Evolutionary conservation across 2,329 filamentous ascomycete species (phyloP).

Genomic region (Talaromyces funiculosus): DNA sequence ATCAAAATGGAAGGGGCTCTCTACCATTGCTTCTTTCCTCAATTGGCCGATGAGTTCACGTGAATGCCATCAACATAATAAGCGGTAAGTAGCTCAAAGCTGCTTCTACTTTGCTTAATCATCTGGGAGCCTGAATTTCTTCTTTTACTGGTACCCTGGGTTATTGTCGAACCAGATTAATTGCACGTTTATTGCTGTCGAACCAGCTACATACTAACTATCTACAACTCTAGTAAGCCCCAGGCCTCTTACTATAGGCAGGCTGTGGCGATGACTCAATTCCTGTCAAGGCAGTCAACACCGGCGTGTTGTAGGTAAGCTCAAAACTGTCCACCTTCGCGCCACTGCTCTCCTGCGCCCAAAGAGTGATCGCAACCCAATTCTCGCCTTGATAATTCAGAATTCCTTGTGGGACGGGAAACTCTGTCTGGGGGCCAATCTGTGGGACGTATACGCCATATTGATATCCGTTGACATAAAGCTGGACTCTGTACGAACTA

Average conservation of each 20-base stretch:
- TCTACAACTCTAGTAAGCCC: conserved; percentile 44
- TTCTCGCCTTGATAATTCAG: conserved; percentile 66
- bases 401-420: conserved; percentile 68
- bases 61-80: neutral
- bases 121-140: too few species aligned
- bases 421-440: conserved; percentile 67
- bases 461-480: conserved; percentile 73
- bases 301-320: conserved; percentile 45
- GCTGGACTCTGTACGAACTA: conserved; percentile 54
- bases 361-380: conserved; percentile 62
- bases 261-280: conserved; percentile 45
- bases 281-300: conserved; percentile 46
- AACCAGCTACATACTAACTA: neutral
- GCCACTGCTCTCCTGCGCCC: conserved; percentile 56
- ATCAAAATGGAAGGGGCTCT: neutral
- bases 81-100: neutral
- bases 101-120: neutral
- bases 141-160: neutral
- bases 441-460: conserved; percentile 64
- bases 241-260: conserved; percentile 42
- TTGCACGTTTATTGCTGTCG: neutral
- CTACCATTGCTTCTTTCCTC: neutral
- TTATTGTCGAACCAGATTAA: neutral
- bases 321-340: conserved; percentile 53
- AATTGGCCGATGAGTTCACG: neutral